These are phyloP conservation scores for Trametes versicolor DNA, from an alignment of 1,284 basidiomycete genomes.

Conservation along the genomic window DNA sequence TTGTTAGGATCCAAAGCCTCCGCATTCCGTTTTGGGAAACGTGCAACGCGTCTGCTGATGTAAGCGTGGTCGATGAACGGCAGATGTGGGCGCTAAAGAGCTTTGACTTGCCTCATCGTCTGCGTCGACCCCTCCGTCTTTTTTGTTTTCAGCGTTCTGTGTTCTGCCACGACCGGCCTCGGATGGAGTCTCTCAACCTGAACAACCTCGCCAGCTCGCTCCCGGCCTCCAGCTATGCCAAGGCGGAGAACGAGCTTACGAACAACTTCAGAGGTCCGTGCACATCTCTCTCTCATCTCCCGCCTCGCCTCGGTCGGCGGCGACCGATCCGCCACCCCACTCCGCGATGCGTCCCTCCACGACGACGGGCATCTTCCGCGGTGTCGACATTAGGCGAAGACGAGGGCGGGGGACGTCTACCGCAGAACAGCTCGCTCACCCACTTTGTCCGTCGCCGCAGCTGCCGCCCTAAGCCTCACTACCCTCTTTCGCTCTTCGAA, in stretches of 20 bases:
- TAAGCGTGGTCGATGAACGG: slow-evolving; percentile 18
- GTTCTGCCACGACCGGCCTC: slow-evolving; percentile 2
- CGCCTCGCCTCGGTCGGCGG: slow-evolving; percentile 6
- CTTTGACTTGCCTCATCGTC: slow-evolving; percentile 12
- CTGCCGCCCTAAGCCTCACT: slow-evolving; percentile 83
- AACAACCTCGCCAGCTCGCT: slow-evolving; percentile 79
- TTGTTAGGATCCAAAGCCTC: slow-evolving; percentile 32
- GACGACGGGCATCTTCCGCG: background rate
- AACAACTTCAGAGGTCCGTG: slow-evolving; percentile 79
- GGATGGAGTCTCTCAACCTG: slow-evolving; percentile 76
- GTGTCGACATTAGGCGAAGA: background rate
- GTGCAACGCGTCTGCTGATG: slow-evolving; percentile 24
- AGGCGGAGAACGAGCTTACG: slow-evolving; percentile 79
- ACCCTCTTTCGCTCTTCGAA: slow-evolving; percentile 81
- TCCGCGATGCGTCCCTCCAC: background rate
- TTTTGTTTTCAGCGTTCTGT: slow-evolving; percentile 8
- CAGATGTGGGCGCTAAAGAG: slow-evolving; percentile 9
- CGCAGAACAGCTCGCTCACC: slow-evolving; percentile 10
- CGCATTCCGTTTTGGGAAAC: slow-evolving; percentile 19
- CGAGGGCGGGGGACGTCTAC: background rate
- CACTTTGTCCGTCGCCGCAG: slow-evolving; percentile 48
- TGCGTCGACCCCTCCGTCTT: background rate
- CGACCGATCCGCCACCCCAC: background rate
- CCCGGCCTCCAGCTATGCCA: slow-evolving; percentile 64
- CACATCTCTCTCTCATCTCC: slow-evolving; percentile 2